Base-by-base conservation (phyloP, 352 stramenopile species). In the Phytophthora quininea region DNA sequence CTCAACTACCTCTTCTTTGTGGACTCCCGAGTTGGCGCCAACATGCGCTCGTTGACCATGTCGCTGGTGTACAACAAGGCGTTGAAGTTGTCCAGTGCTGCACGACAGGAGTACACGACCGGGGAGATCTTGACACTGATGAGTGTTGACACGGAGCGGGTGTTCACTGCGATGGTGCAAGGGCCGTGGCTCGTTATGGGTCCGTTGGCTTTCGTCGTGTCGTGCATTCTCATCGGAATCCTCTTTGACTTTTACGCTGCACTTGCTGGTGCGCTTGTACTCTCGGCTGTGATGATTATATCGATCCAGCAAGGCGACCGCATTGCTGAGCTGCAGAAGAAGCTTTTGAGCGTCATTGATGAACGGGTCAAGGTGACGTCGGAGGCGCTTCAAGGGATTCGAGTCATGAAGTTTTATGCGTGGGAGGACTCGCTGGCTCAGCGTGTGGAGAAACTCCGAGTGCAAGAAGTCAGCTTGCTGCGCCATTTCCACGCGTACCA, bases 301-400 rank as follows among this genome's bases (percentile, higher is more conserved):
- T 73, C 65, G 0, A 38, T 63, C 2, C 47, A 53, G 1, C 58
- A 70, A 49, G 64, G 56, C 1, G 27, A 55, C 11, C 55, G 61
- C 8, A 73, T 73, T 32, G 74, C 67, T 6, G 42, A n/a, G 1
- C 37, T 71, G 2, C 75, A 77, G 30, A 62, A 54, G 7, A 57
- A 45, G 3, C 27, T 80, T 5, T 45, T 80, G 1, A 35, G 45
- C 1, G 58, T 79, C 15, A 89, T 97, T 4, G 77, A 79, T 11
- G 74, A 90, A 15, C 82, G 96, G 5, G 88, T 99, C 2, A 97
- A 97, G 62, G 82, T 97, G 45, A 94, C 95, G 29, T 97, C 93
- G 53, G 95, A 98, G 73, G 86, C 96, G 10, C 75, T 99, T 0
- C 70, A 88, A 5, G 93, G 92, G 1, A 94, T 98, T 43, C 76